Conservation (phyloP, 352 stramenopile genomes). For the Sclerospora graminicola region DNA sequence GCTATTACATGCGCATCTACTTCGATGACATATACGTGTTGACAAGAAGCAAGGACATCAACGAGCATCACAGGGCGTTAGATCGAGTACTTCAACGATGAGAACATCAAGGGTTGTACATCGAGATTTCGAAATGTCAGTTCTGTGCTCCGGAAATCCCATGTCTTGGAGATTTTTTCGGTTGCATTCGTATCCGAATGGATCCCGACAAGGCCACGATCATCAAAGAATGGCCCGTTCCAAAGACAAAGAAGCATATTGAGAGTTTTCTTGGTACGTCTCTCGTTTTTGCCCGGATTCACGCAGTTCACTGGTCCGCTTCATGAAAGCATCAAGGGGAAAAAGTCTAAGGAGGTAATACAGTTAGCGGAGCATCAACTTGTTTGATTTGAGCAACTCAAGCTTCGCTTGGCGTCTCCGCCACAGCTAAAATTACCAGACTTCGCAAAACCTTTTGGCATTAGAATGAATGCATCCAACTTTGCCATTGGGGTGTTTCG, state of each 20-base stretch:
- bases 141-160: slow-evolving; percentile 1
- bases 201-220: slow-evolving; percentile 2
- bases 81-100: not conserved
- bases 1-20: slow-evolving; percentile 1
- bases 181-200: not conserved
- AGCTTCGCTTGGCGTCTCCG: not conserved
- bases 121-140: slow-evolving; percentile 1
- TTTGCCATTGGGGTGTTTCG: slow-evolving; percentile 4
- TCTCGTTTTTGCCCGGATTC: slow-evolving; percentile 4
- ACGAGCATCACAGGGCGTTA: not conserved
- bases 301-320: slow-evolving; percentile 1
- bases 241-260: not conserved
- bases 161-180: slow-evolving; percentile 5
- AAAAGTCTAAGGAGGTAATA: not conserved
- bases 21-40: slow-evolving; percentile 3
- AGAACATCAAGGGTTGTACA: not conserved
- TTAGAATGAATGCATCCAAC: slow-evolving; percentile 6
- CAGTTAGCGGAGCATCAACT: not conserved
- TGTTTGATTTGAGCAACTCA: not conserved
- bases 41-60: not conserved
- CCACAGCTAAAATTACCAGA: not conserved
- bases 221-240: not conserved
- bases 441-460: not conserved
- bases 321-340: slow-evolving; percentile 2
- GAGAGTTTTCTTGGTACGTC: slow-evolving; percentile 1